Evolutionary conservation across 345 rosid genomes (phyloP), one percentile per base, ranked within the genome.

Genomic region (Bruguiera sexangula): DNA sequence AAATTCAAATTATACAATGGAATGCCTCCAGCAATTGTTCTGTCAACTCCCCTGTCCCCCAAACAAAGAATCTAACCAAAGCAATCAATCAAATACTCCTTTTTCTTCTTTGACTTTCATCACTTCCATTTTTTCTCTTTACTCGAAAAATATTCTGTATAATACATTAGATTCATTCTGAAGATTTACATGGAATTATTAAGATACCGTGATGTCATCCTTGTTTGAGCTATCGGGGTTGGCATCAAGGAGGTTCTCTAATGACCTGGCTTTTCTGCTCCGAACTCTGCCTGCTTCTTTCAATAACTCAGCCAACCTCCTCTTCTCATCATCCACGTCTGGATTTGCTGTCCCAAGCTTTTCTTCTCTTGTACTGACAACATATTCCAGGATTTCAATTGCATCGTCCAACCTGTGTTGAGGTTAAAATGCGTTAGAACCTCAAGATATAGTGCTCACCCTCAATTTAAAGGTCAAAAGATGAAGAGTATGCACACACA

Each of bases 341-440:
- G 96, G 92, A 55, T 89, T 89, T 3, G 97, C 94, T 16, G 97
- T 93, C 78, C 97, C 97, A 3, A 91, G 97, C 73, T 85, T 91
- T 68, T 91, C 98, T 79, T 93, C 97, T 68, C 97, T 85, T 79
- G 82, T 78, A 62, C 77, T 84, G 50, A 93, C 94, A 22, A 91
- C 92, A 61, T 76, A 83, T 73, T 89, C 97, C 73, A 89, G 75
- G 37, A 85, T 67, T 57, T 81, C 82, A 64, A 93, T 91, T 8
- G 98, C 96, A 70, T 91, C 97, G 57, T 89, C 97, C 89, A 88
- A 81, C 85, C 98, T 91, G 78, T 60, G 65, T 68, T 65, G 68
- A 67, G 21, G 73, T 52, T 64, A 46, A 52, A 65, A 27, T 65
- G 59, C 69, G 10, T 22, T 56, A 56, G 60, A 21, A 34, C 29